Evolutionary conservation across 768 basidiomycete species (phyloP).

Genomic region (Calocybe indica): DNA sequence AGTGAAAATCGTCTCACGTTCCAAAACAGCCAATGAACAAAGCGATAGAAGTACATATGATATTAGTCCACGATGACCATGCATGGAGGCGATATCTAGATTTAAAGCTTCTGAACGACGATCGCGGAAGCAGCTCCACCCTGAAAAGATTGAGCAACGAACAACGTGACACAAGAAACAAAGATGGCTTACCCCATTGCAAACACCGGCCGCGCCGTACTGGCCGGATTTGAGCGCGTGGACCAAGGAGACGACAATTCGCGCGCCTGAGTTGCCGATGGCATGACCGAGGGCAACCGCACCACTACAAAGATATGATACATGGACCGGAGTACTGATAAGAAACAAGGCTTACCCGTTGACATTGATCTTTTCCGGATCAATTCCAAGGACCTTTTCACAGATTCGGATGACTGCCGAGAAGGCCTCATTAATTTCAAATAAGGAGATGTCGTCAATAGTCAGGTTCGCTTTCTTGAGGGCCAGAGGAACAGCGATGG

Average conservation of each 20-base stretch:
- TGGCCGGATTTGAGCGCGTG: conserved; percentile 90
- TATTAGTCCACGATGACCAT: too few relatives aligned
- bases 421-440: conserved; percentile 98
- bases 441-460: conserved; percentile 79
- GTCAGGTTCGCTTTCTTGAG: conserved; percentile 82
- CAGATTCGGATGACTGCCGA: conserved; percentile 89
- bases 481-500: conserved; percentile 84
- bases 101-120: conserved; percentile 80
- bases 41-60: neutral
- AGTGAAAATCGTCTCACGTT: too few relatives aligned
- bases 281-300: conserved; percentile 96
- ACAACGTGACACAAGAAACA: neutral
- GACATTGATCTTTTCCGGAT: conserved; percentile 85
- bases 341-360: conserved; percentile 55
- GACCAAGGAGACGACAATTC: conserved; percentile 89
- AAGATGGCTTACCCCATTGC: conserved; percentile 78
- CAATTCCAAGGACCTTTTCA: conserved; percentile 81
- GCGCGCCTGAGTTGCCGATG: conserved; percentile 92
- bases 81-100: too few relatives aligned
- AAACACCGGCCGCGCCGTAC: conserved; percentile 94
- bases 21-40: too few relatives aligned
- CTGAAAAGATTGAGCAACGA: conserved; percentile 31
- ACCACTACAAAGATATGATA: conserved; percentile 50
- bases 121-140: conserved; percentile 92
- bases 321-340: conserved; percentile 4